These are phyloP conservation scores for Rhytidiadelphus loreus DNA, from an alignment of 225 moss, liverwort and hornwort species.

Conservation along the genomic window DNA sequence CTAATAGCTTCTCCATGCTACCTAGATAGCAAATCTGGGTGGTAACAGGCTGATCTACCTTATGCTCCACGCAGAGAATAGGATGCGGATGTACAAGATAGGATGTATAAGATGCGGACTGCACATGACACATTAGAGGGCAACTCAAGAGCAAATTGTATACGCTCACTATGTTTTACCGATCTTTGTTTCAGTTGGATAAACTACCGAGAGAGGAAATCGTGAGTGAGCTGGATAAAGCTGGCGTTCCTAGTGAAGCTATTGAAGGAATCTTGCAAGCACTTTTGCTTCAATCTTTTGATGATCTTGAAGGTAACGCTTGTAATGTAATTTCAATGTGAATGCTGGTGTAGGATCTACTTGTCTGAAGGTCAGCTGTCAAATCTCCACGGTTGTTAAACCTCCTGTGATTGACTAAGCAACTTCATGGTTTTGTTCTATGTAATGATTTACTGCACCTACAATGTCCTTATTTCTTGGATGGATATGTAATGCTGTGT, in stretches of 20 bases:
- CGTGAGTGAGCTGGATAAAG: conserved; percentile 51
- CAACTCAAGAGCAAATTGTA: not conserved
- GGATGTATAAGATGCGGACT: not conserved
- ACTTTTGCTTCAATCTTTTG: conserved; percentile 63
- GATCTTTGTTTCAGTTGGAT: conserved; percentile 52
- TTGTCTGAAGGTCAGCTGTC: not conserved
- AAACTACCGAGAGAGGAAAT: conserved; percentile 81
- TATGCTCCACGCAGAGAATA: not conserved
- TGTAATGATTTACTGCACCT: not conserved
- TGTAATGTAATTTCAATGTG: not conserved
- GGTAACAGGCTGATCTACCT: not conserved
- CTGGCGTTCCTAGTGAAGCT: conserved; percentile 54
- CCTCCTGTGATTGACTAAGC: not conserved
- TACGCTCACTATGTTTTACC: not conserved
- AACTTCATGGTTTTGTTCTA: not conserved
- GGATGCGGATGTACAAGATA: not conserved
- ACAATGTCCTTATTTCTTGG: not conserved
- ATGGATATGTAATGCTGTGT: not conserved
- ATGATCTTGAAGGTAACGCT: conserved; percentile 67
- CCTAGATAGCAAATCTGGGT: not conserved
- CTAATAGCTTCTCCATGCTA: not conserved
- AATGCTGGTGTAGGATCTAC: not conserved
- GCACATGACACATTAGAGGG: not conserved
- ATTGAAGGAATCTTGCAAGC: conserved; percentile 75
- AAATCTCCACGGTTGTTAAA: not conserved